A percentile compares a stretch with the other conserved stretches of the same genome.
Conservation (phyloP, 768 basidiomycete species). For the Suillus weaverae region DNA sequence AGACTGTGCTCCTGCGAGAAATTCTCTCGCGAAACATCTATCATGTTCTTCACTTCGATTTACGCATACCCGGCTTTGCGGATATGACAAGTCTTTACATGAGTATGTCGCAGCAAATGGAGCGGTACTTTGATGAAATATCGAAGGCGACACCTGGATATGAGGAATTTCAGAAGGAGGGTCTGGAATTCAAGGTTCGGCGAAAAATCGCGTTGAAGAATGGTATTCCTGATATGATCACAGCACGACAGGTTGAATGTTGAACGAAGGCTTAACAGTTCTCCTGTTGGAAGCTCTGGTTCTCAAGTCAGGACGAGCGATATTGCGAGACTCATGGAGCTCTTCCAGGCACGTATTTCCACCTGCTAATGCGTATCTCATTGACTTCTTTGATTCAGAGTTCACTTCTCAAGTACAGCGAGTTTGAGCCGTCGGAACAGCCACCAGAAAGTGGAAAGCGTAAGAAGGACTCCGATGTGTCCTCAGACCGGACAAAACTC, state of each 20-base stretch:
- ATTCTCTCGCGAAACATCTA: conserved; percentile 67
- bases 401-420: conserved; percentile 71
- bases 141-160: conserved; percentile 59
- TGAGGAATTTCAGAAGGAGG: conserved; percentile 71
- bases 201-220: not conserved
- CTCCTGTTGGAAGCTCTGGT: conserved; percentile 40
- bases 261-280: conserved; percentile 58
- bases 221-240: conserved; percentile 8
- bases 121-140: conserved; percentile 72
- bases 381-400: conserved; percentile 39
- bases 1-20: conserved; percentile 80
- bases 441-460: not conserved
- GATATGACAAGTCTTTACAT: conserved; percentile 76
- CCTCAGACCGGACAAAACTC: conserved; percentile 46
- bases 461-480: conserved; percentile 32
- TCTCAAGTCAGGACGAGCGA: conserved; percentile 72
- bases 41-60: conserved; percentile 82
- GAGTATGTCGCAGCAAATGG: conserved; percentile 79
- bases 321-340: conserved; percentile 79
- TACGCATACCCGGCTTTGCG: conserved; percentile 82
- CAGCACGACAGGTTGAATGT: conserved; percentile 79
- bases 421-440: conserved; percentile 51
- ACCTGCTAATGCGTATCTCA: conserved; percentile 1
- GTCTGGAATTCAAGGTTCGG: conserved; percentile 76
- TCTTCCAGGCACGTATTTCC: conserved; percentile 59